phyloP scores from a whole-genome alignment of 495 filamentous ascomycete species.

The Penicillium macrosclerotiorum region DNA sequence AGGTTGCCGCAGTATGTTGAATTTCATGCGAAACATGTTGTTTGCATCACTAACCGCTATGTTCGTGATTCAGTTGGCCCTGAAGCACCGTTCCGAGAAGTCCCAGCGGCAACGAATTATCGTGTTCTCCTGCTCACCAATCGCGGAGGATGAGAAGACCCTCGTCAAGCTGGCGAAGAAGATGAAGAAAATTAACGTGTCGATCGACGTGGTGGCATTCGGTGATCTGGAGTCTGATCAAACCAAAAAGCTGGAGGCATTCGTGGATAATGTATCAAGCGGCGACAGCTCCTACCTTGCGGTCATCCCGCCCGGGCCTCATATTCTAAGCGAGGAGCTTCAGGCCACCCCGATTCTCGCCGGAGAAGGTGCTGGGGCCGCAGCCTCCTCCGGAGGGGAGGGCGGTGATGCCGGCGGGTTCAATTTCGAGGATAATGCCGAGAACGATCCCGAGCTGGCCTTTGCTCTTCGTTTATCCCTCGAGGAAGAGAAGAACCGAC shows the following conservation, averaged over 20 bases:
- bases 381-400: slow-evolving; percentile 49
- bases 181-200: slow-evolving; percentile 96
- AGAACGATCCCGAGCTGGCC: slow-evolving; percentile 86
- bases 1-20: slow-evolving; percentile 81
- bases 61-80: slow-evolving; percentile 64
- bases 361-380: slow-evolving; percentile 62
- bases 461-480: slow-evolving; percentile 96
- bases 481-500: slow-evolving; percentile 93
- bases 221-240: slow-evolving; percentile 89
- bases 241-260: slow-evolving; percentile 86
- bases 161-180: slow-evolving; percentile 89
- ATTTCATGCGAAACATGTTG: neutral
- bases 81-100: slow-evolving; percentile 98
- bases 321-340: slow-evolving; percentile 89
- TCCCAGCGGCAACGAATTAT: slow-evolving; percentile 92
- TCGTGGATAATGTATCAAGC: slow-evolving; percentile 88
- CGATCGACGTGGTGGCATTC: slow-evolving; percentile 90
- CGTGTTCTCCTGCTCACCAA: slow-evolving; percentile 90
- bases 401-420: slow-evolving; percentile 72
- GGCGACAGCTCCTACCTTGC: slow-evolving; percentile 87
- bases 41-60: slow-evolving; percentile 1
- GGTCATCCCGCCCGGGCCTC: slow-evolving; percentile 85
- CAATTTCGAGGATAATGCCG: slow-evolving; percentile 51
- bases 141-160: slow-evolving; percentile 82
- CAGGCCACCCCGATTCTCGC: slow-evolving; percentile 86